Percentiles rank a stretch among this genome's conserved stretches.
Conservation (phyloP, 2,329 filamentous ascomycete genomes). For the Ophiostoma quercus region DNA sequence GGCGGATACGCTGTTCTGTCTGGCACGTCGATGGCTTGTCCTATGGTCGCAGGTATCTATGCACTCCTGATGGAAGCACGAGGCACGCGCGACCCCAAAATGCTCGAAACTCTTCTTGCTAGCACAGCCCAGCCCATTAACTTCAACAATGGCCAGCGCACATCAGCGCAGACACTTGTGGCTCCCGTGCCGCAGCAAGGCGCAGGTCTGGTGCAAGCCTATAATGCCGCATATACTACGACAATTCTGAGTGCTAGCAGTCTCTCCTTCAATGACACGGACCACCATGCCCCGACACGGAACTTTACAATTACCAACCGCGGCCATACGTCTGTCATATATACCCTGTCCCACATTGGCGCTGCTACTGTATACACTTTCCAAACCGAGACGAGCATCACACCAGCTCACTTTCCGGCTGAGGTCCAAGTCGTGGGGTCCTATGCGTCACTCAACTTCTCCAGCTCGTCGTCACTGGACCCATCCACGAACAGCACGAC, state of each 20-base stretch:
- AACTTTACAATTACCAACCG: neutral
- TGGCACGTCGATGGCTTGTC: neutral
- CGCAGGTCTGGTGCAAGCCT: neutral
- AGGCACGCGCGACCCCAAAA: neutral
- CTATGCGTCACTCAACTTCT: neutral
- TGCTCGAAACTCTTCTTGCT: neutral
- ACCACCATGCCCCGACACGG: neutral
- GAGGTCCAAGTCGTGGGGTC: neutral
- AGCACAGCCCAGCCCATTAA: neutral
- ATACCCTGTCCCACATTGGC: too few relatives aligned
- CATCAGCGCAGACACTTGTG: neutral
- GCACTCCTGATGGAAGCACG: neutral
- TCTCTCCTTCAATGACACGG: slow-evolving; percentile 5
- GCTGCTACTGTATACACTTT: too few relatives aligned
- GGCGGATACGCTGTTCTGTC: neutral
- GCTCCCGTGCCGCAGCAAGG: slow-evolving; percentile 1
- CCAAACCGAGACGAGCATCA: too few relatives aligned
- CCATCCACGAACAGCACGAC: neutral
- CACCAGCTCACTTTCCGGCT: too few relatives aligned
- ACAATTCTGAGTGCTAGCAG: neutral
- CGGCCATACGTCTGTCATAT: too few relatives aligned
- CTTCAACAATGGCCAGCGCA: neutral
- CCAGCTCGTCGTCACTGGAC: neutral
- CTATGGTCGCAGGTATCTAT: neutral
- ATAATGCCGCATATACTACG: neutral